phyloP scores from a whole-genome alignment of 148 eudicot genomes.

The Silene conica region DNA sequence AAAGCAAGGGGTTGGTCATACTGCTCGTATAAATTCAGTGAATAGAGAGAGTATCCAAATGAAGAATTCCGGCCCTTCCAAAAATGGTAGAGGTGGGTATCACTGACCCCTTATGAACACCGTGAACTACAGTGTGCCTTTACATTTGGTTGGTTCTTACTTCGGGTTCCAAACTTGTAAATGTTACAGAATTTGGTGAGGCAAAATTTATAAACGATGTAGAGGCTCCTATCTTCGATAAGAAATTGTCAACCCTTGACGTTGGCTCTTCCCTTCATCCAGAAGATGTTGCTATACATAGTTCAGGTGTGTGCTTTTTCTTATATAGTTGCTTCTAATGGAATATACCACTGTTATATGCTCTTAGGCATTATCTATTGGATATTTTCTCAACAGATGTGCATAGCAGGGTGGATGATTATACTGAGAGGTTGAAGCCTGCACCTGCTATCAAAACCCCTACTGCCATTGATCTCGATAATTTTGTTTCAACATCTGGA shows the following conservation, averaged over 20 bases:
- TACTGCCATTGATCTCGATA: slow-evolving; percentile 22
- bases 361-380: background rate
- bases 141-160: background rate
- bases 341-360: background rate
- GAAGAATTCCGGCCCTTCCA: slow-evolving; percentile 24
- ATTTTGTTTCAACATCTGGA: slow-evolving; percentile 31
- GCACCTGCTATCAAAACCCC: slow-evolving; percentile 28
- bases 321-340: background rate
- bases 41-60: slow-evolving; percentile 22
- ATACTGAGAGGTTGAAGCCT: slow-evolving; percentile 16
- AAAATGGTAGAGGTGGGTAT: slow-evolving; percentile 34
- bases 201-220: slow-evolving; percentile 15
- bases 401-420: slow-evolving; percentile 15
- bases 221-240: slow-evolving; percentile 18
- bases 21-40: slow-evolving; percentile 14
- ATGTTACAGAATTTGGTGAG: slow-evolving; percentile 29
- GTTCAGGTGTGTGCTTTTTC: slow-evolving; percentile 24
- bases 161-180: background rate
- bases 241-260: slow-evolving; percentile 20
- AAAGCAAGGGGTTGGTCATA: slow-evolving; percentile 39
- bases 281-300: slow-evolving; percentile 11
- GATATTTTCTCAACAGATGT: slow-evolving; percentile 26
- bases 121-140: background rate
- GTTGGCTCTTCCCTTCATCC: slow-evolving; percentile 23
- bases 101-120: background rate